Percentiles rank a stretch among this genome's conserved stretches.
phyloP scores from a whole-genome alignment of 176 grass and related monocot species.

The Ampelocalamus luodianensis region DNA sequence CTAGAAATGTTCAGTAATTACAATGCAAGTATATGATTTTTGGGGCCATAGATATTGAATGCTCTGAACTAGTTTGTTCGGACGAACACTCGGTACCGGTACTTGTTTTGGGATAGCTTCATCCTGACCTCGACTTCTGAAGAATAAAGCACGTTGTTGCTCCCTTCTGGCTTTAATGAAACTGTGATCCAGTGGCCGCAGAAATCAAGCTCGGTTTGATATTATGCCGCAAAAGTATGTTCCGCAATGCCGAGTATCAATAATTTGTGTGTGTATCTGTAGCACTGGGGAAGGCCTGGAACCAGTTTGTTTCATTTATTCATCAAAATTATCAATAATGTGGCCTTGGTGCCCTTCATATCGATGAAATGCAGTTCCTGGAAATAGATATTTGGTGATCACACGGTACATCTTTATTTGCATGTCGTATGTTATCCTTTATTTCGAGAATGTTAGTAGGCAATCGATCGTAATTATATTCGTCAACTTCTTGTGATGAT shows the following conservation, averaged over 20 bases:
- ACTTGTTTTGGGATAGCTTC: background rate
- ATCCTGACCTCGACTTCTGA: background rate
- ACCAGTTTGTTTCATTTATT: background rate
- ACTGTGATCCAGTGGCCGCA: background rate
- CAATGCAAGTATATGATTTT: background rate
- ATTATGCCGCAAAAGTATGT: background rate
- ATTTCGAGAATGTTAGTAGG: background rate
- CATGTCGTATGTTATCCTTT: background rate
- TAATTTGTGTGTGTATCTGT: background rate
- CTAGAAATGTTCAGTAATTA: background rate
- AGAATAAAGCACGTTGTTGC: background rate
- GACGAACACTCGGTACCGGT: background rate
- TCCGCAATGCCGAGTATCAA: background rate
- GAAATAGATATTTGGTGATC: background rate
- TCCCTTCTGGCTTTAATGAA: background rate
- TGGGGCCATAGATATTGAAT: background rate
- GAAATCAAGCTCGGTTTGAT: background rate
- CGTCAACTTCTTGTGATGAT: background rate
- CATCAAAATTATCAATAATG: background rate
- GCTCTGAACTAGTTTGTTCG: background rate
- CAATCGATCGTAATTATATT: background rate
- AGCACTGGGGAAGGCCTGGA: background rate
- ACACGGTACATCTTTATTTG: background rate
- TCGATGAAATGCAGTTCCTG: background rate
- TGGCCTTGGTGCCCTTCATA: too few species aligned